Evolutionary conservation across 805 yeast genomes (phyloP).

Genomic region (Zygosaccharomyces pseudorouxii): DNA sequence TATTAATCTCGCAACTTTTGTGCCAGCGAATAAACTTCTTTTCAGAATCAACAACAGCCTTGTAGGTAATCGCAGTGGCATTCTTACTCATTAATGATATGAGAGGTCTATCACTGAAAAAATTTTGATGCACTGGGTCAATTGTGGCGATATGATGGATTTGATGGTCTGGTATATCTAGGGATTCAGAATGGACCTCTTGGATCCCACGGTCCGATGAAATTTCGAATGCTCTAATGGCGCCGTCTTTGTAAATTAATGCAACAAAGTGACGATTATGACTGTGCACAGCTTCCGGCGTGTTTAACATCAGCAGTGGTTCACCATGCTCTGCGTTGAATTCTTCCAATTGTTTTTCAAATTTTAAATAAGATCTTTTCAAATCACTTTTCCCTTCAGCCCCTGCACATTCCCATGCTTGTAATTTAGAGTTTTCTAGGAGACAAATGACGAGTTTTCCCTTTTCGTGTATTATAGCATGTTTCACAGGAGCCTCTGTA

Average conservation of each 20-base stretch:
- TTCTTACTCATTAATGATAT: constrained; percentile 53
- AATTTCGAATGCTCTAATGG: constrained; percentile 34
- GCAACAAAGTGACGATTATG: constrained; percentile 44
- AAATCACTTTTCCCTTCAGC: constrained; percentile 20
- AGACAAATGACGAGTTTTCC: constrained; percentile 46
- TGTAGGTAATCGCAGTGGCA: constrained; percentile 49
- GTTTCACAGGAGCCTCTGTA: constrained; percentile 45
- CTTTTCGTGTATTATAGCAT: constrained; percentile 46
- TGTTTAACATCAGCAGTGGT: constrained; percentile 34
- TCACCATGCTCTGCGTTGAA: constrained; percentile 14
- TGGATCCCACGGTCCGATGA: constrained; percentile 28
- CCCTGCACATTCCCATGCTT: constrained; percentile 57
- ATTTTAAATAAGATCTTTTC: constrained; percentile 16
- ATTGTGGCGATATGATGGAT: constrained; percentile 50
- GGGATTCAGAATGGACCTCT: constrained; percentile 31
- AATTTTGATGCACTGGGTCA: constrained; percentile 54
- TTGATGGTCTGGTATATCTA: constrained; percentile 29
- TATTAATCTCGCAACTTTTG: constrained; percentile 45
- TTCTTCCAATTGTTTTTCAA: constrained; percentile 12
- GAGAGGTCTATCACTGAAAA: constrained; percentile 38
- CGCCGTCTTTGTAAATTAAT: constrained; percentile 41
- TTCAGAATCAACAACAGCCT: constrained; percentile 33
- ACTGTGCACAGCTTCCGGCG: constrained; percentile 35
- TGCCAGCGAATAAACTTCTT: constrained; percentile 46
- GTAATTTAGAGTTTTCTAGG: constrained; percentile 39